Percentiles rank a stretch among this genome's conserved stretches.
Evolutionary conservation across 192 early-diverging fungal species (phyloP).

Genomic region (Gonapodya sp.): DNA sequence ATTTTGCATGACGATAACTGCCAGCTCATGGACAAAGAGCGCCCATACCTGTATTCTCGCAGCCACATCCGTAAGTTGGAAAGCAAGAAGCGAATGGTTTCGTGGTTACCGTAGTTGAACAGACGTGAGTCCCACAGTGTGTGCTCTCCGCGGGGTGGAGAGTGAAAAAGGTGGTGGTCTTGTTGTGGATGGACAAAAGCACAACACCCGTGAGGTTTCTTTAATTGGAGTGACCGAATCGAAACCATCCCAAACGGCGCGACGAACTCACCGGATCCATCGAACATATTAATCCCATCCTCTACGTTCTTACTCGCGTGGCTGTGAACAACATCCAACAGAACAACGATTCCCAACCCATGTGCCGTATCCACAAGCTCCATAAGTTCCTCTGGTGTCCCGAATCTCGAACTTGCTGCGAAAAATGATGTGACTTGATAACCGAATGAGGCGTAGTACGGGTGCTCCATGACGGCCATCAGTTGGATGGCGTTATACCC

Average conservation of each 20-base stretch:
- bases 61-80: slow-evolving; percentile 94
- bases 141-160: slow-evolving; percentile 70
- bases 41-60: slow-evolving; percentile 65
- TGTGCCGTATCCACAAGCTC: slow-evolving; percentile 88
- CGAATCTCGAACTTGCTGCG: slow-evolving; percentile 38
- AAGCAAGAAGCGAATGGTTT: slow-evolving; percentile 85
- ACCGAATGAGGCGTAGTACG: slow-evolving; percentile 96
- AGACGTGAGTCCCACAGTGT: slow-evolving; percentile 88
- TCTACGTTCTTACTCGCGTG: slow-evolving; percentile 90
- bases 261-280: slow-evolving; percentile 68
- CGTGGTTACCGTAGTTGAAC: slow-evolving; percentile 91
- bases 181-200: too few species aligned
- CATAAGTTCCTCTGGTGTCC: slow-evolving; percentile 87
- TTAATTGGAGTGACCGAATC: too few species aligned
- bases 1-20: too few species aligned
- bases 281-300: slow-evolving; percentile 92
- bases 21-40: too few species aligned
- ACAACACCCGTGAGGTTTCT: too few species aligned
- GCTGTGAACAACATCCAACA: slow-evolving; percentile 93
- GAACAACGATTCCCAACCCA: slow-evolving; percentile 71
- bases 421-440: slow-evolving; percentile 98
- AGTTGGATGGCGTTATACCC: slow-evolving; percentile 77
- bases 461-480: slow-evolving; percentile 97
- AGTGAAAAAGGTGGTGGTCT: slow-evolving; percentile 97
- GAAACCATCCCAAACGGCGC: too few species aligned